Percentiles rank a stretch among this genome's conserved stretches.
These are phyloP conservation scores for Mycena citricolor DNA, from an alignment of 1,284 basidiomycete genomes.

Conservation along the genomic window DNA sequence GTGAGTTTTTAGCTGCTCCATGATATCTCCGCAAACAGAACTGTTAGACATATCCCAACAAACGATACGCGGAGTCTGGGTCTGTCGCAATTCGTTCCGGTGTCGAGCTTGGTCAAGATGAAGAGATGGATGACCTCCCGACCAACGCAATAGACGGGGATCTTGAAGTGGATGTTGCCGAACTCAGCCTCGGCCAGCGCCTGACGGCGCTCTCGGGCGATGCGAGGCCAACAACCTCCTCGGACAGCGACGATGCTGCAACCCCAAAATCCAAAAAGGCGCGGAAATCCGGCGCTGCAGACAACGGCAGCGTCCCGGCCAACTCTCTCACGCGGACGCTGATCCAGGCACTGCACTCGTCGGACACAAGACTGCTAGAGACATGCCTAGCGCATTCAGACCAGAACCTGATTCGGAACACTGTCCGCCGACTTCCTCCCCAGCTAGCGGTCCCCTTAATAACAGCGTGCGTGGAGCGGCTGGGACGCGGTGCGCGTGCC, in stretches of 20 bases:
- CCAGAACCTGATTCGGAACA: slow-evolving; percentile 79
- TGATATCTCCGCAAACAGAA: too few relatives aligned
- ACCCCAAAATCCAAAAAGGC: slow-evolving; percentile 25
- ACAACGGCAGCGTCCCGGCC: slow-evolving; percentile 64
- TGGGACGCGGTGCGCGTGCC: slow-evolving; percentile 76
- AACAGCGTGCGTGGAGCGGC: slow-evolving; percentile 85
- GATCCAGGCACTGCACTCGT: slow-evolving; percentile 95
- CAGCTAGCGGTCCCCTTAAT: slow-evolving; percentile 88
- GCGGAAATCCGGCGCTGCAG: slow-evolving; percentile 29
- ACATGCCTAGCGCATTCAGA: slow-evolving; percentile 89
- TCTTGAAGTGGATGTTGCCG: slow-evolving; percentile 83
- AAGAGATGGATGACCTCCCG: slow-evolving; percentile 52
- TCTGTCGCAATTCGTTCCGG: slow-evolving; percentile 65
- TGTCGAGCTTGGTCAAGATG: slow-evolving; percentile 58
- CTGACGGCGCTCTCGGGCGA: slow-evolving; percentile 69
- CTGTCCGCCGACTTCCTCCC: slow-evolving; percentile 86
- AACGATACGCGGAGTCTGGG: slow-evolving; percentile 67
- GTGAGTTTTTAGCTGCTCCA: too few relatives aligned
- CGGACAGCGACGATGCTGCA: slow-evolving; percentile 50
- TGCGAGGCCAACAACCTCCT: slow-evolving; percentile 32
- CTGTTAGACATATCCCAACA: too few relatives aligned
- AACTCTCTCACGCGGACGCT: slow-evolving; percentile 92
- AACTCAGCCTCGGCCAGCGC: slow-evolving; percentile 86
- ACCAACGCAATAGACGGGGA: slow-evolving; percentile 59
- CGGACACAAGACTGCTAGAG: slow-evolving; percentile 86